Percentiles rank a stretch among this genome's conserved stretches.
Conservation (phyloP, 2,329 filamentous ascomycete genomes). For the Fusarium subglutinans region DNA sequence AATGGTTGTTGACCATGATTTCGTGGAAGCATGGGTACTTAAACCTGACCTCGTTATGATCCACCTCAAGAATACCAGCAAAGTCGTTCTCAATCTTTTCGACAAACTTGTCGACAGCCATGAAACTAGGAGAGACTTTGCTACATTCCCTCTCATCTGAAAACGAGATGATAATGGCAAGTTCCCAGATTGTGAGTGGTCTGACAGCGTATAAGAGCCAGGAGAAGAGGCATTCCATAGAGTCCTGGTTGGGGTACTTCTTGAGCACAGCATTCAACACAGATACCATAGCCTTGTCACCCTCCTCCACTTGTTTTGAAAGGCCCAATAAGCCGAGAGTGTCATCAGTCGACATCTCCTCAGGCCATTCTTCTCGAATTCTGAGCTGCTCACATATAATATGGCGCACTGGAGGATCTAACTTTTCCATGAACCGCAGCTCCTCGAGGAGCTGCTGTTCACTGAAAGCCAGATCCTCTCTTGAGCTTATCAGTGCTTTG, state of each 20-base stretch:
- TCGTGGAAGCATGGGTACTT: neutral
- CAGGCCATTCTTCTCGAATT: neutral
- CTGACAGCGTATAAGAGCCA: constrained; percentile 8
- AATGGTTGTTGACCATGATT: neutral
- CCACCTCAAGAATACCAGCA: neutral
- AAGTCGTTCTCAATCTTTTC: neutral
- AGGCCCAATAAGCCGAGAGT: neutral
- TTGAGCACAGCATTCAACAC: neutral
- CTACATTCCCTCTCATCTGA: neutral
- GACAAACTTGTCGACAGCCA: neutral
- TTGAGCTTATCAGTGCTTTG: neutral
- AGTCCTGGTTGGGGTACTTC: neutral
- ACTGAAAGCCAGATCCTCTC: accelerated
- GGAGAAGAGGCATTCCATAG: neutral
- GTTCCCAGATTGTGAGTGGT: constrained; percentile 5
- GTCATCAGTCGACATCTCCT: neutral
- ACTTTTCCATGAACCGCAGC: neutral
- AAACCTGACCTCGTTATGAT: constrained; percentile 2
- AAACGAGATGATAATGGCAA: neutral
- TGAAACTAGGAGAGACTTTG: neutral
- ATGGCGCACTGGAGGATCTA: neutral
- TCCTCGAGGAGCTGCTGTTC: neutral
- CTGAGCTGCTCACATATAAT: neutral
- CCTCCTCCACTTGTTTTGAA: neutral
- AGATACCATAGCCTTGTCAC: neutral